These are phyloP conservation scores for Zoysia pacifica DNA, from an alignment of 176 grass and related monocot genomes.

Conservation along the genomic window DNA sequence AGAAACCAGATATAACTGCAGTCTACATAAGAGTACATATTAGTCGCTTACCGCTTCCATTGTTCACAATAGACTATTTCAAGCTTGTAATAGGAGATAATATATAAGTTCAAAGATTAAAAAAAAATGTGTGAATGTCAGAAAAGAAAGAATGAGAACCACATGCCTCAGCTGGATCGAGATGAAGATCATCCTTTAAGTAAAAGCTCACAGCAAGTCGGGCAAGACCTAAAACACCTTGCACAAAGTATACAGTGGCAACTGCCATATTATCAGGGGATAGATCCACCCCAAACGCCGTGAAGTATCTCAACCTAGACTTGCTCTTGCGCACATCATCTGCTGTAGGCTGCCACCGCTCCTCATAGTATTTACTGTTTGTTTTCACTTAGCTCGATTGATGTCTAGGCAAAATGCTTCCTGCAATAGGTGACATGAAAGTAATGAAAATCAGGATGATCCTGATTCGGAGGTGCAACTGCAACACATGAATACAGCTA, in stretches of 20 bases:
- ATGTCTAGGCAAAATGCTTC: conserved; percentile 46
- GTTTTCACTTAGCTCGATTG: conserved; percentile 35
- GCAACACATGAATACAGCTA: background rate
- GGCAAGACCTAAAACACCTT: conserved; percentile 98
- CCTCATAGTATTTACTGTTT: conserved; percentile 34
- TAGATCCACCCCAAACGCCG: conserved; percentile 80
- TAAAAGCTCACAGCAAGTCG: conserved; percentile 98
- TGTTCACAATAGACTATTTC: background rate
- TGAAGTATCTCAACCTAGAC: conserved; percentile 52
- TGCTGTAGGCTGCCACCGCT: conserved; percentile 24
- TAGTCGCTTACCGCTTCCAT: conserved; percentile 34
- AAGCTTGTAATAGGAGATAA: background rate
- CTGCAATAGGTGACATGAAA: conserved; percentile 37
- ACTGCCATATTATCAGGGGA: conserved; percentile 95
- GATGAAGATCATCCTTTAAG: conserved; percentile 95
- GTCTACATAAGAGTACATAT: conserved; percentile 69
- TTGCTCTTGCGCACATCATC: conserved; percentile 59
- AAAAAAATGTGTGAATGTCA: background rate
- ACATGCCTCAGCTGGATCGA: conserved; percentile 94
- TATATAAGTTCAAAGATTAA: conserved; percentile 5
- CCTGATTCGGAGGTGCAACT: no score
- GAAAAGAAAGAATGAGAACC: background rate
- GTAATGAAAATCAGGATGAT: conserved; percentile 12
- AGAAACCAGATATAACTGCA: conserved; percentile 93
- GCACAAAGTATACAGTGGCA: conserved; percentile 98